Conservation (phyloP, 208 protist genomes). For the Leishmania aethiopica region DNA sequence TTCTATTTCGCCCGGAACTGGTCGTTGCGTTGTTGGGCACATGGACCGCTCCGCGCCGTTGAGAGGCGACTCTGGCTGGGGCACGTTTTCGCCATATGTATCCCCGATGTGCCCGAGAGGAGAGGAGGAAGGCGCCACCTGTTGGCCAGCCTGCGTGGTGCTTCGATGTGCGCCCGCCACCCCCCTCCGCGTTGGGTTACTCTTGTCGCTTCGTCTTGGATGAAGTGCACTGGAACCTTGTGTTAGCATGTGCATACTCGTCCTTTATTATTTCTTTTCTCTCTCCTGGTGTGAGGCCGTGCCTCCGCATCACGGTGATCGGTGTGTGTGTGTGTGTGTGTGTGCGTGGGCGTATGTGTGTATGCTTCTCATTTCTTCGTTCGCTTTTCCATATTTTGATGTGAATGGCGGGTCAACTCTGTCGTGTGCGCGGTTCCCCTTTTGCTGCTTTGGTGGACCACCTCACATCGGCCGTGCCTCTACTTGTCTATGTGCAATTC, state of each 20-base stretch:
- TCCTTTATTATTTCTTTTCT: neutral
- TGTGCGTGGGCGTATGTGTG: neutral
- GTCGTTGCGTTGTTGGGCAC: neutral
- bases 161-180: too few relatives aligned
- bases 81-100: neutral
- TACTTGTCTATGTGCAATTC: neutral
- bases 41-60: neutral
- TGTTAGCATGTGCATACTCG: neutral
- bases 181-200: neutral
- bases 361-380: slow-evolving; percentile 3
- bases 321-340: neutral
- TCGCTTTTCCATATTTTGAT: neutral
- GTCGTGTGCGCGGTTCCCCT: neutral
- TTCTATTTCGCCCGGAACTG: neutral
- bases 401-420: neutral
- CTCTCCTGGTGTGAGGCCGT: neutral
- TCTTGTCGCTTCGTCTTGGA: neutral
- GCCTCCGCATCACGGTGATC: neutral
- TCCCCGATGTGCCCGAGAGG: neutral
- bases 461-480: neutral
- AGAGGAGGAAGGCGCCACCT: neutral
- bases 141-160: neutral
- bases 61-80: too few relatives aligned
- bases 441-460: neutral
- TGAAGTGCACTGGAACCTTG: neutral